These are phyloP conservation scores for Phoma sp. DNA, from an alignment of 2,329 filamentous ascomycete genomes.

Conservation along the genomic window DNA sequence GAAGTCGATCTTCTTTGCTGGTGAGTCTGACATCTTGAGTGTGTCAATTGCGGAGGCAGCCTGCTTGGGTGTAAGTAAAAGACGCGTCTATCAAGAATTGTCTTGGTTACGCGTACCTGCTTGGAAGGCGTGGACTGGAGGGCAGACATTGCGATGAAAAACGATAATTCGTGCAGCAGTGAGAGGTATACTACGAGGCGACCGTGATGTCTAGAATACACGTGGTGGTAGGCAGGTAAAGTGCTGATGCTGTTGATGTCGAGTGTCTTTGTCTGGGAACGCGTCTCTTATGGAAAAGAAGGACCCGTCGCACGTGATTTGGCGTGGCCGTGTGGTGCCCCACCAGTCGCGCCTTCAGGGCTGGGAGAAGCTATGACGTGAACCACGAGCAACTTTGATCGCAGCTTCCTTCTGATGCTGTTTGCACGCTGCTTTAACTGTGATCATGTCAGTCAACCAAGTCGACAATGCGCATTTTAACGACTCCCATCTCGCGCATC, in stretches of 20 bases:
- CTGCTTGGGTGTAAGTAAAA: conserved; percentile 60
- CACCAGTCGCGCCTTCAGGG: conserved; percentile 23
- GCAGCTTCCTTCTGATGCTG: conserved; percentile 6
- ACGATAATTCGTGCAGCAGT: conserved; percentile 17
- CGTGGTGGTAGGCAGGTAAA: conserved; percentile 22
- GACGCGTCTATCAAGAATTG: conserved; percentile 35
- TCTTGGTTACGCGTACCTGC: conserved; percentile 62
- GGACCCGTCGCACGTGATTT: conserved; percentile 32
- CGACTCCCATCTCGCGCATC: background rate
- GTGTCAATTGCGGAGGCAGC: conserved; percentile 84
- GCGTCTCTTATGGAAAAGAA: conserved; percentile 34
- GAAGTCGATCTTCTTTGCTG: conserved; percentile 89
- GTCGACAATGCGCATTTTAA: conserved; percentile 23
- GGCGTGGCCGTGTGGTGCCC: conserved; percentile 16
- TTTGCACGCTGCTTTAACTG: conserved; percentile 10
- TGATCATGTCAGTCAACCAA: conserved; percentile 15
- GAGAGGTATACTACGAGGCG: conserved; percentile 17
- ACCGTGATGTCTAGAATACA: conserved; percentile 28
- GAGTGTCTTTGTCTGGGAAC: conserved; percentile 21
- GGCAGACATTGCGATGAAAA: conserved; percentile 69
- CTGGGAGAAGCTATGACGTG: conserved; percentile 39
- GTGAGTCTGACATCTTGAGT: conserved; percentile 87
- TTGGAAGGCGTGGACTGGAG: conserved; percentile 74
- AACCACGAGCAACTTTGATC: conserved; percentile 19
- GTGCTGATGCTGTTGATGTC: conserved; percentile 37